A percentile compares a stretch with the other conserved stretches of the same genome.
Conservation (phyloP, 257 asterid genomes). For the Solanum piurae region DNA sequence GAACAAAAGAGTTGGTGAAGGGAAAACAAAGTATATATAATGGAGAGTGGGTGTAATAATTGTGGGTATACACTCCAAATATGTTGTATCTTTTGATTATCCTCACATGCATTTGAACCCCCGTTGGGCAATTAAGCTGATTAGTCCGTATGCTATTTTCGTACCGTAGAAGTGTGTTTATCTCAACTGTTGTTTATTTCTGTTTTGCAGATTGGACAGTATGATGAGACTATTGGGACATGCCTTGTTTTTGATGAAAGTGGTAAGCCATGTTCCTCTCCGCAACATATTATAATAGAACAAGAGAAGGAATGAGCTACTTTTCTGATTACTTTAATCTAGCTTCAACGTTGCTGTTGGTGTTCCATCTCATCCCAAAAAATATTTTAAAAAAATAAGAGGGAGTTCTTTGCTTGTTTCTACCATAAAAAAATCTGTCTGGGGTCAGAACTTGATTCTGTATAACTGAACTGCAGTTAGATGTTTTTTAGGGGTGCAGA, state of each 20-base stretch:
- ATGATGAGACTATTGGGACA: conserved; percentile 76
- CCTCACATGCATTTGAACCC: neutral
- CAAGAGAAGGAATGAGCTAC: neutral
- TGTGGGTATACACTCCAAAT: neutral
- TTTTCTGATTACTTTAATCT: neutral
- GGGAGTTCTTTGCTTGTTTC: neutral
- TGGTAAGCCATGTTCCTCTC: conserved; percentile 38
- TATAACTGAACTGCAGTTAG: neutral
- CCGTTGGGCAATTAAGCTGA: neutral
- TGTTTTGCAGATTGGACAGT: conserved; percentile 63
- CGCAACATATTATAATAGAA: neutral
- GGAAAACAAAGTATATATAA: neutral
- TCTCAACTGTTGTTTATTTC: neutral
- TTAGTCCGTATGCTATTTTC: neutral
- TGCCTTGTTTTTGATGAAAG: conserved; percentile 59
- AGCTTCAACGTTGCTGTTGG: neutral
- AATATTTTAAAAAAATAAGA: too few relatives aligned
- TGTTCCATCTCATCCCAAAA: neutral
- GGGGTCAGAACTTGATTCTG: neutral
- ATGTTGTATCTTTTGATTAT: neutral
- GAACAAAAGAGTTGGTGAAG: neutral
- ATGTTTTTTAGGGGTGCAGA: neutral
- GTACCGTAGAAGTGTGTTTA: neutral
- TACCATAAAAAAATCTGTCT: neutral
- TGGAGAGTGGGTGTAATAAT: neutral